A percentile compares a stretch with the other conserved stretches of the same genome.
phyloP scores from a whole-genome alignment of 2,329 filamentous ascomycete species.

The Aspergillus oerlinghausenensis region DNA sequence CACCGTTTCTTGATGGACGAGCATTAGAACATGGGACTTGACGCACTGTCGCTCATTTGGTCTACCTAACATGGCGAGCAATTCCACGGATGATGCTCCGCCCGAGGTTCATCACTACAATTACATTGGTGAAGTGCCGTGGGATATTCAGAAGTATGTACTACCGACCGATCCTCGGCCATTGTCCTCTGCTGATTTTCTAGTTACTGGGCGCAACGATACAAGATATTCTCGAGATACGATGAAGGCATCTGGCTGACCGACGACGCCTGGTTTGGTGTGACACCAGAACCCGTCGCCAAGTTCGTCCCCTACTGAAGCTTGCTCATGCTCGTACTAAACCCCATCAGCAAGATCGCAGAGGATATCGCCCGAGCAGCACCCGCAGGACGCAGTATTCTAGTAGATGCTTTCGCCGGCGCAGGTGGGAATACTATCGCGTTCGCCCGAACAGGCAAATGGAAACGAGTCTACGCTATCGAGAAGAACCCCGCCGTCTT shows the following conservation, averaged over 20 bases:
- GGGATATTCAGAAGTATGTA: slow-evolving; percentile 75
- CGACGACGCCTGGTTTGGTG: slow-evolving; percentile 91
- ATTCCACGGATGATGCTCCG: slow-evolving; percentile 27
- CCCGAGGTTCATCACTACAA: slow-evolving; percentile 65
- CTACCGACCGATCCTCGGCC: slow-evolving; percentile 1
- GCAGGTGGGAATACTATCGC: slow-evolving; percentile 92
- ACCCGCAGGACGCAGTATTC: slow-evolving; percentile 53
- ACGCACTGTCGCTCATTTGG: slow-evolving; percentile 1
- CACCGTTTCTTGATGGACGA: background rate
- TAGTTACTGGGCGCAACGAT: slow-evolving; percentile 87
- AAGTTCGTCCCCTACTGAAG: slow-evolving; percentile 46
- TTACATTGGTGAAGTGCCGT: slow-evolving; percentile 65
- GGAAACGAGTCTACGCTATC: slow-evolving; percentile 80
- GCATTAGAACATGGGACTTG: background rate
- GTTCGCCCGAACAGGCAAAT: slow-evolving; percentile 77
- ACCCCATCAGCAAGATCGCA: slow-evolving; percentile 61
- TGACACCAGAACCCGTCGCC: slow-evolving; percentile 89
- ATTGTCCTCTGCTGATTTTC: background rate
- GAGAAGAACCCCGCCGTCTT: slow-evolving; percentile 78
- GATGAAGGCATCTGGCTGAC: slow-evolving; percentile 87
- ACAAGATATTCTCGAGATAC: slow-evolving; percentile 82
- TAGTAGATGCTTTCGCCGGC: slow-evolving; percentile 88
- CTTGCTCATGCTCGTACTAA: background rate
- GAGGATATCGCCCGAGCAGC: slow-evolving; percentile 59
- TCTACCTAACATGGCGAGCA: slow-evolving; percentile 2